These are phyloP conservation scores for Cucumis melo DNA, from an alignment of 306 rosid species.

Conservation along the genomic window DNA sequence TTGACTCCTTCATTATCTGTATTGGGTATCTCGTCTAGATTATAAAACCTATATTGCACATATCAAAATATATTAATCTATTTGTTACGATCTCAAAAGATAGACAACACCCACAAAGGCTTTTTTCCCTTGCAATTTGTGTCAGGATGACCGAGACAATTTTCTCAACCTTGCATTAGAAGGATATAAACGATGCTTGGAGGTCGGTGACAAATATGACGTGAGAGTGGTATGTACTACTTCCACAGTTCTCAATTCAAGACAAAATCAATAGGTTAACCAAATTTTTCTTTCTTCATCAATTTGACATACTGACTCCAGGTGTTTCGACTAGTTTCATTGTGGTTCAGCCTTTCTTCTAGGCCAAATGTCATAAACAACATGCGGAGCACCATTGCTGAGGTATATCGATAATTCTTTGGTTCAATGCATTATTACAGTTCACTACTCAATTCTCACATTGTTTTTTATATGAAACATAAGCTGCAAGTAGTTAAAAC, in stretches of 20 bases:
- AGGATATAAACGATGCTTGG: slow-evolving; percentile 73
- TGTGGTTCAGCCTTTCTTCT: slow-evolving; percentile 75
- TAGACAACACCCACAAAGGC: not conserved
- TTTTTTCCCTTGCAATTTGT: not conserved
- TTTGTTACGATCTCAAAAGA: too few species aligned
- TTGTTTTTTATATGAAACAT: not conserved
- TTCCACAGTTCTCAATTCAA: slow-evolving; percentile 4
- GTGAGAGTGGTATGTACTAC: slow-evolving; percentile 77
- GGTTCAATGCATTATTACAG: not conserved
- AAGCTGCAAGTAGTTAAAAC: not conserved
- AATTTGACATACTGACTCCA: slow-evolving; percentile 26
- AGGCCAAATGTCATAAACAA: slow-evolving; percentile 47
- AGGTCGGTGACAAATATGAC: slow-evolving; percentile 73
- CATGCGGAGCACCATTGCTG: slow-evolving; percentile 57
- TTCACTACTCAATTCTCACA: not conserved
- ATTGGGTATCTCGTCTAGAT: too few species aligned
- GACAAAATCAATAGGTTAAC: not conserved
- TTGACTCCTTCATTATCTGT: too few species aligned
- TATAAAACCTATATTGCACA: too few species aligned
- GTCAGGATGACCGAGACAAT: slow-evolving; percentile 87
- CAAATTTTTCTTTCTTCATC: slow-evolving; percentile 8
- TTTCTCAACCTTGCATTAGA: slow-evolving; percentile 81
- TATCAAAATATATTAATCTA: too few species aligned
- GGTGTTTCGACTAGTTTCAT: slow-evolving; percentile 79
- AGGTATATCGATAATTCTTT: slow-evolving; percentile 33